Evolutionary conservation across 2,329 filamentous ascomycete species (phyloP).

Genomic region (Alternaria rosae): DNA sequence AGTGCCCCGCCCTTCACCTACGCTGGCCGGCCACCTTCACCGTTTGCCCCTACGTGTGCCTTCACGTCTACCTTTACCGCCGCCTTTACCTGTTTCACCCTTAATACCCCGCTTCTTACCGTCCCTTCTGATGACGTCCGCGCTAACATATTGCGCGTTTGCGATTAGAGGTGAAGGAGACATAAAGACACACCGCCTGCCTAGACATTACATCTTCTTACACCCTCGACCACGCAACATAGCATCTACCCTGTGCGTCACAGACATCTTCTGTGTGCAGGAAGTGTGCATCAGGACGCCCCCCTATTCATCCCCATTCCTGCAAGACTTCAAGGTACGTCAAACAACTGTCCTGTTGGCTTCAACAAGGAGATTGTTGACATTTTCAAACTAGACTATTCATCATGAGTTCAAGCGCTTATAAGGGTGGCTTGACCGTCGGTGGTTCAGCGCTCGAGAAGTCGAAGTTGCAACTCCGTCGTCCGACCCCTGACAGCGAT

Average conservation of each 20-base stretch:
- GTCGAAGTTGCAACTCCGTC: constrained; percentile 71
- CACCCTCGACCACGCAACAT: constrained; percentile 16
- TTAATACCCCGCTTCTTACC: constrained; percentile 4
- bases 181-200: constrained; percentile 15
- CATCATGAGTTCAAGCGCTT: constrained; percentile 38
- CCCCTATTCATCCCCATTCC: neutral
- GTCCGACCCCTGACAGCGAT: constrained; percentile 92
- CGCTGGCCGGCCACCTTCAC: neutral
- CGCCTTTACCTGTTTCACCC: constrained; percentile 14
- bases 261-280: constrained; percentile 19
- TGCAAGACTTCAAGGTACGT: constrained; percentile 24
- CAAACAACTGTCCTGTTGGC: neutral
- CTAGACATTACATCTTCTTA: constrained; percentile 11
- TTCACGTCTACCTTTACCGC: neutral
- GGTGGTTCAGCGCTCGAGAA: constrained; percentile 64
- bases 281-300: constrained; percentile 8
- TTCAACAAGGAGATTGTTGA: constrained; percentile 12
- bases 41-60: neutral
- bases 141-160: constrained; percentile 19
- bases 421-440: constrained; percentile 41
- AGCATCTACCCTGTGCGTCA: constrained; percentile 15
- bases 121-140: constrained; percentile 1
- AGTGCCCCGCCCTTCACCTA: neutral
- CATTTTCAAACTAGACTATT: neutral
- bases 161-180: constrained; percentile 20